phyloP scores from a whole-genome alignment of 2,329 filamentous ascomycete genomes.

The Phialocephala subalpina region DNA sequence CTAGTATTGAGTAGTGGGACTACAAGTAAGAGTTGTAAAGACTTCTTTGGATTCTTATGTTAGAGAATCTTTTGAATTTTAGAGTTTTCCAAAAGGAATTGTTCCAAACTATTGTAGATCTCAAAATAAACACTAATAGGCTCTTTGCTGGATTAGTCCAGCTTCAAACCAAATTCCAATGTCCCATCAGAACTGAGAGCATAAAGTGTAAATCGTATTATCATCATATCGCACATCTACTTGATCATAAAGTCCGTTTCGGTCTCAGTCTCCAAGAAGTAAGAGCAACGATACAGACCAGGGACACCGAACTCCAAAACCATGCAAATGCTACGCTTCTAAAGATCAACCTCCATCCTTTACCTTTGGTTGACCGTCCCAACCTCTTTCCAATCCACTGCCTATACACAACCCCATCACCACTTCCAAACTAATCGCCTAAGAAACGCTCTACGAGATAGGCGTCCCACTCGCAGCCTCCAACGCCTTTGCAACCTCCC shows the following conservation, averaged over 20 bases:
- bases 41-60: neutral
- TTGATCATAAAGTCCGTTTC: neutral
- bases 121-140: neutral
- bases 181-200: neutral
- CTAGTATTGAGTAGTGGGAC: too few relatives aligned
- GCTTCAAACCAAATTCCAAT: neutral
- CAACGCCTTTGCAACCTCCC: slow-evolving; percentile 35
- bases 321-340: slow-evolving; percentile 11
- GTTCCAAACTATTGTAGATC: neutral
- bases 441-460: slow-evolving; percentile 30
- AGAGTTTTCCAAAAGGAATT: neutral
- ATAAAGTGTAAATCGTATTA: neutral
- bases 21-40: too few relatives aligned
- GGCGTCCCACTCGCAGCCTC: slow-evolving; percentile 35
- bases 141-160: neutral
- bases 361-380: neutral
- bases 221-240: neutral
- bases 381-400: neutral
- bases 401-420: neutral
- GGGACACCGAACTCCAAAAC: slow-evolving; percentile 2
- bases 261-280: neutral
- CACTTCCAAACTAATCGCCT: neutral
- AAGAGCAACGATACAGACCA: neutral
- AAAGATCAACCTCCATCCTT: neutral
- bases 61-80: too few relatives aligned